Evolutionary conservation across 108 stramenopile genomes (phyloP), one percentile per base, ranked within the genome.

Genomic region (Discostella pseudostelligera): DNA sequence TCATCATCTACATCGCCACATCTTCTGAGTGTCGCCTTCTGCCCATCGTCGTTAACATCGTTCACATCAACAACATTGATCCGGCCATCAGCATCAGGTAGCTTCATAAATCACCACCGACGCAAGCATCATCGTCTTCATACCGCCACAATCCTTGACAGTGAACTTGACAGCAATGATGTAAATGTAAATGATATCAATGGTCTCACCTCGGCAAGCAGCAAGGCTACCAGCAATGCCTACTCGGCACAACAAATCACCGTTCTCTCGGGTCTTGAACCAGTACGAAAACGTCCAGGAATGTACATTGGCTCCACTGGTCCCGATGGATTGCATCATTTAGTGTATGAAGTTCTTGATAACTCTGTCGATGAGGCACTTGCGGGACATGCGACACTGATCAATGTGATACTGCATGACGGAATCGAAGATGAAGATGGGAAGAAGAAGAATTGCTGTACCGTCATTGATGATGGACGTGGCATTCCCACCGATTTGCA

Each of bases 281-380:
- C 97, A 4, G 97, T 98, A 35, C 84, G 97, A 19, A 96, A 96
- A 67, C 82, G 97, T 35, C 97, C 97, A 1, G 97, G 96, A 56
- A 93, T 93, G 92, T 97, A 97, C 76, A 96, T 97, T 68, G 97
- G 97, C 45, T 87, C 88, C 11, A 96, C 95, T 10, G 96, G 96
- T 28, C 84, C 90, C 21, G 92, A 96, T 67, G 96, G 96, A 0
- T 69, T 97, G 28, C 97, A 97, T 78, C 97, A 97, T 72, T 67
- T 97, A 36, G 82, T 96, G 16, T 96, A 94, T 81, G 97, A 97
- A 84, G 93, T 97, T 17, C 83, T 97, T 39, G 97, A 97, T 79
- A 97, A 97, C 64, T 87, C 84, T 24, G 91, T 97, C 26, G 95
- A 97, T 69, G 95, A 97, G 87, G 95, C 91, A 2, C 51, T 96